Conservation (phyloP, 225 moss, liverwort and hornwort genomes). For the Neckera pumila region DNA sequence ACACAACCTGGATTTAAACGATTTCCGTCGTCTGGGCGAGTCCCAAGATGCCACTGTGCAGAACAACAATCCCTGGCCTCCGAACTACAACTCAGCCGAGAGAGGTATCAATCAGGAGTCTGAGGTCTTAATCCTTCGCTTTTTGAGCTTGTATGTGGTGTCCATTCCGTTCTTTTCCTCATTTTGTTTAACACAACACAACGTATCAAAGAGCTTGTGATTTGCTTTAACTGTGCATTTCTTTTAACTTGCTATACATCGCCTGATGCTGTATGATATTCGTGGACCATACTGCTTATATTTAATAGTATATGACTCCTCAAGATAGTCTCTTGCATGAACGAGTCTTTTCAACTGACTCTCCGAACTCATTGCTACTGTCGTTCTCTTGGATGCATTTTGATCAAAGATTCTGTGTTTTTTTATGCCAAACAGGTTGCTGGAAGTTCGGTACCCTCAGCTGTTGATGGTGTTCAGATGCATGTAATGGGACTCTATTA, state of each 20-base stretch:
- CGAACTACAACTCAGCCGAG: constrained; percentile 16
- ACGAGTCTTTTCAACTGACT: neutral
- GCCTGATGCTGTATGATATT: neutral
- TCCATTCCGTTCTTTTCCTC: neutral
- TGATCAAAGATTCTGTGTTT: neutral
- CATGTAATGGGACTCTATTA: neutral
- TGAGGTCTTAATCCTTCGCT: neutral
- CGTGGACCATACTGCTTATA: neutral
- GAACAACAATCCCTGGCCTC: constrained; percentile 22
- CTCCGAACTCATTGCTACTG: neutral
- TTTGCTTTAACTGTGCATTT: neutral
- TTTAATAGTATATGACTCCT: neutral
- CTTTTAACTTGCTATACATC: neutral
- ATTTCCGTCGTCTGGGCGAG: constrained; percentile 8
- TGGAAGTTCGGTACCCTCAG: constrained; percentile 32
- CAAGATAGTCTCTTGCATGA: neutral
- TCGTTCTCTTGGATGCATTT: neutral
- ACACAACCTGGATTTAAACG: constrained; percentile 8
- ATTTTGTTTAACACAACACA: neutral
- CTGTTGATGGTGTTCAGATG: constrained; percentile 4
- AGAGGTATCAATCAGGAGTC: constrained; percentile 9
- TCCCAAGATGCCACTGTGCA: constrained; percentile 4
- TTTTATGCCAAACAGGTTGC: constrained; percentile 9
- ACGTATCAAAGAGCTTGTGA: neutral
- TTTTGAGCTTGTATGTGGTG: neutral